Evolutionary conservation across 2,329 filamentous ascomycete species (phyloP).

Genomic region (Cercospora sp.): DNA sequence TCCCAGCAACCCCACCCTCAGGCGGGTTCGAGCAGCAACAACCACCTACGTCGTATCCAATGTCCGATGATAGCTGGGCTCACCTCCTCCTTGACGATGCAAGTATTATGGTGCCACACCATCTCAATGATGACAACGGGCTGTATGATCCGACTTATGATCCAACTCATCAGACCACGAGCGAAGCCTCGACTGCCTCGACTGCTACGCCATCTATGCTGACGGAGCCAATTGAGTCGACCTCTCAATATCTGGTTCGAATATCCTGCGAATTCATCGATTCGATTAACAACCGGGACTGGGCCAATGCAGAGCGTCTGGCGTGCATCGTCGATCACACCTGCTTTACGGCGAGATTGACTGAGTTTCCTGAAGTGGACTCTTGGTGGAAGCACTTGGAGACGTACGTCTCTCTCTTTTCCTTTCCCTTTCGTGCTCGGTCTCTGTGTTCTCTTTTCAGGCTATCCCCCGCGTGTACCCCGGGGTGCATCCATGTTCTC

Average conservation of each 20-base stretch:
- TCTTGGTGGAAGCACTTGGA: conserved; percentile 20
- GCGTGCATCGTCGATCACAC: conserved; percentile 15
- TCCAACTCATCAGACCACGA: conserved; percentile 10
- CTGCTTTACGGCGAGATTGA: conserved; percentile 13
- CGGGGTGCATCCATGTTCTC: not conserved
- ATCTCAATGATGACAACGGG: not conserved
- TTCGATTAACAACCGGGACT: conserved; percentile 20
- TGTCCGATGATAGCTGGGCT: not conserved
- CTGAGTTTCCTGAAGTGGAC: conserved; percentile 8
- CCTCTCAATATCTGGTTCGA: conserved; percentile 12
- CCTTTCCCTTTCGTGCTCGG: not conserved
- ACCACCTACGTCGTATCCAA: conserved; percentile 3
- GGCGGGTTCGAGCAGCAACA: conserved; percentile 1
- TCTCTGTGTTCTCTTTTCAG: not conserved
- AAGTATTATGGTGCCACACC: not conserved
- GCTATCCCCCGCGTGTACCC: not conserved
- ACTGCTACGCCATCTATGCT: conserved; percentile 13
- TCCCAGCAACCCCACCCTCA: conserved; percentile 9
- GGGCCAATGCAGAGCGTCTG: conserved; percentile 6
- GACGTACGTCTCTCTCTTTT: conserved; percentile 3
- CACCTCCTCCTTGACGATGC: not conserved
- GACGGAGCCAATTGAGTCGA: conserved; percentile 3
- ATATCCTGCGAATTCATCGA: conserved; percentile 16
- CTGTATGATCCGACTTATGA: conserved; percentile 4
- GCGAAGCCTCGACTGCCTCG: conserved; percentile 11